These are phyloP conservation scores for Akanthomyces muscarius DNA, from an alignment of 2,329 filamentous ascomycete species.

Conservation along the genomic window DNA sequence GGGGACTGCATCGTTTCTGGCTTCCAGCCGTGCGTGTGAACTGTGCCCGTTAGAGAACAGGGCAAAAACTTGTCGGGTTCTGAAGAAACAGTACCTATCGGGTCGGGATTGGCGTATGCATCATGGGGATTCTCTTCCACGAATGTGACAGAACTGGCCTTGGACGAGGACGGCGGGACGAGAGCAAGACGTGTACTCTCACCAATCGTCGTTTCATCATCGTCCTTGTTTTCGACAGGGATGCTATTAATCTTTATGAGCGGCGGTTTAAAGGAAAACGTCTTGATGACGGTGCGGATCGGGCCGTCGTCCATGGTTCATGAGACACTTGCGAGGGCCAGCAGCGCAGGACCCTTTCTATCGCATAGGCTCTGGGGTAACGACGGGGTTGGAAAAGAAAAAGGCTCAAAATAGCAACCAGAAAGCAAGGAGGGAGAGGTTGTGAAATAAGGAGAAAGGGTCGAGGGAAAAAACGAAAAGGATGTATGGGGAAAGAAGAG, in stretches of 20 bases:
- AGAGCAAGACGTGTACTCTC: neutral
- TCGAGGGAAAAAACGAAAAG: too few species aligned
- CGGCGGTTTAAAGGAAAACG: neutral
- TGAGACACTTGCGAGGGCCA: too few species aligned
- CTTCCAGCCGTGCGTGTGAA: constrained; percentile 6
- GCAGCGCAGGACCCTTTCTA: too few species aligned
- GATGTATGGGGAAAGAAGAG: too few species aligned
- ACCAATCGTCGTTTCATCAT: neutral
- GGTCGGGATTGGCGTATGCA: neutral
- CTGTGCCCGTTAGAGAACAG: too few species aligned
- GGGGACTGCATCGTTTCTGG: constrained; percentile 20
- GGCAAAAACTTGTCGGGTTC: too few species aligned
- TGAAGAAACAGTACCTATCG: neutral
- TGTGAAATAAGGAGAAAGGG: too few species aligned
- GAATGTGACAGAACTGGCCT: neutral
- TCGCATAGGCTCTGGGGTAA: too few species aligned
- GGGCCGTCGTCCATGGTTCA: neutral
- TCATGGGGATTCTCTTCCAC: neutral
- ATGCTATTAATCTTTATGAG: neutral
- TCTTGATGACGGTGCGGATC: neutral
- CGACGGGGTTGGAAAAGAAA: too few species aligned
- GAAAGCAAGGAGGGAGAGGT: too few species aligned
- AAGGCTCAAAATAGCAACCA: too few species aligned
- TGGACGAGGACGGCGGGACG: neutral
- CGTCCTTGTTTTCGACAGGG: too few species aligned